Evolutionary conservation across 805 yeast genomes (phyloP).

Genomic region (Lachancea waltii): DNA sequence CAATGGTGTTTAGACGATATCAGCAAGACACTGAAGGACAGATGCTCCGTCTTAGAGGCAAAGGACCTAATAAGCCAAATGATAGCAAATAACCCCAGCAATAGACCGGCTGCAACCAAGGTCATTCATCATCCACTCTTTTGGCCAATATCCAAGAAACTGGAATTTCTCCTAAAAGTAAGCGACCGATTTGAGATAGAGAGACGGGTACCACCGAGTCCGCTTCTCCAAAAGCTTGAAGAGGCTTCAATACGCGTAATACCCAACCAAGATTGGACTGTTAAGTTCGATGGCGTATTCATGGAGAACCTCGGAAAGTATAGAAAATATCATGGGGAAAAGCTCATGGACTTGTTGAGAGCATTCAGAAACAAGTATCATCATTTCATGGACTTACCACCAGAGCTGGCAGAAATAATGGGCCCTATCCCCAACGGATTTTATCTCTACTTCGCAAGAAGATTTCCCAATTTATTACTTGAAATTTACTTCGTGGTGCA

Average conservation of each 20-base stretch:
- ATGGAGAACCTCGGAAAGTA: constrained; percentile 84
- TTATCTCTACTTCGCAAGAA: constrained; percentile 61
- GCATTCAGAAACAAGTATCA: constrained; percentile 92
- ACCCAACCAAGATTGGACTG: constrained; percentile 69
- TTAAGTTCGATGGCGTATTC: constrained; percentile 61
- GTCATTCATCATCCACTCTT: constrained; percentile 83
- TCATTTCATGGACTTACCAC: constrained; percentile 87
- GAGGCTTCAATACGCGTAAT: constrained; percentile 43
- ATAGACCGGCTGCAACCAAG: constrained; percentile 62
- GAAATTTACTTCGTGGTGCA: constrained; percentile 60
- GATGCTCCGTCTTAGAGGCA: constrained; percentile 48
- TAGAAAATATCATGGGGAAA: constrained; percentile 75
- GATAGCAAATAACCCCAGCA: constrained; percentile 60
- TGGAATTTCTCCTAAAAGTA: constrained; percentile 78
- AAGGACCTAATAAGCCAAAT: constrained; percentile 63
- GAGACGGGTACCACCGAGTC: constrained; percentile 70
- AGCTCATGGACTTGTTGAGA: constrained; percentile 77
- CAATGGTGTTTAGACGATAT: constrained; percentile 43
- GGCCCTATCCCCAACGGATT: constrained; percentile 82
- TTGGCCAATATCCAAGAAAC: constrained; percentile 67
- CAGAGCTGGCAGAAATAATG: constrained; percentile 53
- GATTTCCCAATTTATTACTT: constrained; percentile 77
- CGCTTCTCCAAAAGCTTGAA: constrained; percentile 51
- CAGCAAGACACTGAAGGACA: constrained; percentile 25
- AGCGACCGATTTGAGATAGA: constrained; percentile 90